Evolutionary conservation across 2,329 filamentous ascomycete species (phyloP).

Genomic region (Colletotrichum brevisporum): DNA sequence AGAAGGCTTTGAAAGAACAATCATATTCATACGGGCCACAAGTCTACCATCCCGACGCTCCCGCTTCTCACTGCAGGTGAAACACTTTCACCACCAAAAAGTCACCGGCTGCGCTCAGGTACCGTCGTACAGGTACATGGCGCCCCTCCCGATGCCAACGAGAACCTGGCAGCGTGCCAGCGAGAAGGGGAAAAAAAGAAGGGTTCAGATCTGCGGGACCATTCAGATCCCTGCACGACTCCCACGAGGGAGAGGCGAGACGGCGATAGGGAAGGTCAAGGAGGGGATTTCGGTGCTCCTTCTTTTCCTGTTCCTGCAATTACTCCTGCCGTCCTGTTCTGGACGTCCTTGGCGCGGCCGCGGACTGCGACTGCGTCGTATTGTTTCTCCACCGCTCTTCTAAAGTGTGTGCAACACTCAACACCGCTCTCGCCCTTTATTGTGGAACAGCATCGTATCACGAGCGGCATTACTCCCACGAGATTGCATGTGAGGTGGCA

Average conservation of each 20-base stretch:
- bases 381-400: slow-evolving; percentile 1
- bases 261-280: background rate
- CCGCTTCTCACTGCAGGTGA: background rate
- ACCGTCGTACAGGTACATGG: slow-evolving; percentile 4
- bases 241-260: slow-evolving; percentile 29
- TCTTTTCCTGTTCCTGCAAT: background rate
- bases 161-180: background rate
- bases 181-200: slow-evolving; percentile 9
- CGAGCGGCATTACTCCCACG: slow-evolving; percentile 11
- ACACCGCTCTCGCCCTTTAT: background rate
- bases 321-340: background rate
- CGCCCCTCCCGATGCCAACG: slow-evolving; percentile 1
- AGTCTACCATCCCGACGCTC: background rate
- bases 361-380: slow-evolving; percentile 8
- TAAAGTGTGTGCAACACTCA: slow-evolving; percentile 2
- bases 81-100: background rate
- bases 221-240: slow-evolving; percentile 38
- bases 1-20: no score
- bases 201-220: slow-evolving; percentile 37
- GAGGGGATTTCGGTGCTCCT: background rate
- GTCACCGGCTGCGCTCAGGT: background rate
- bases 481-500: background rate
- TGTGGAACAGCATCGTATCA: slow-evolving; percentile 18
- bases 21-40: no score
- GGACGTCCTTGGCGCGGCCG: slow-evolving; percentile 2